phyloP scores from a whole-genome alignment of 345 rosid species.

The Ceriops zippeliana region DNA sequence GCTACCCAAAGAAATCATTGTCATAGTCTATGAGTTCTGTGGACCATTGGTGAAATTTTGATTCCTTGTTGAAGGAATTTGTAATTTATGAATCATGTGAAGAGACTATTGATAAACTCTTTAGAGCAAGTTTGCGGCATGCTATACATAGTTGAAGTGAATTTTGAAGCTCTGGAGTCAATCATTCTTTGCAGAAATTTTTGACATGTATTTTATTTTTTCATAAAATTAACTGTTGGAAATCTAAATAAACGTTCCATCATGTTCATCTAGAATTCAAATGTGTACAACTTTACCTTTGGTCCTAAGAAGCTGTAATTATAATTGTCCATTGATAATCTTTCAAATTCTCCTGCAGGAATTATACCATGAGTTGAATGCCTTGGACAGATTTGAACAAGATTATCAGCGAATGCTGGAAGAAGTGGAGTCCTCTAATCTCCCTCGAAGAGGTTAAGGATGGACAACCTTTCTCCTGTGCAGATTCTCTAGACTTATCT shows the following conservation, averaged over 20 bases:
- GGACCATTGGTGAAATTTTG: not conserved
- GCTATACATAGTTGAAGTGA: not conserved
- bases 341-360: slow-evolving; percentile 42
- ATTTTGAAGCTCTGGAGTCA: not conserved
- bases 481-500: not conserved
- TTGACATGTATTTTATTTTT: not conserved
- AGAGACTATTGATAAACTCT: not conserved
- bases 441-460: slow-evolving; percentile 48
- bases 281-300: not conserved
- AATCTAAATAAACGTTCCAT: not conserved
- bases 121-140: not conserved
- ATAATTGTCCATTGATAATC: not conserved
- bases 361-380: slow-evolving; percentile 63
- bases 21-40: not conserved
- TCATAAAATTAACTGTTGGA: not conserved
- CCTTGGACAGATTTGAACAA: slow-evolving; percentile 65
- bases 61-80: not conserved
- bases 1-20: not conserved
- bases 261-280: slow-evolving; percentile 4
- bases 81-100: not conserved
- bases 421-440: slow-evolving; percentile 52
- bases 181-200: not conserved
- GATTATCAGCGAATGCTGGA: slow-evolving; percentile 49
- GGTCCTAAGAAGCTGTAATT: slow-evolving; percentile 2
- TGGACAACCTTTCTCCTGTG: not conserved